These are phyloP conservation scores for Calocybe indica DNA, from an alignment of 768 basidiomycete species.

Conservation along the genomic window DNA sequence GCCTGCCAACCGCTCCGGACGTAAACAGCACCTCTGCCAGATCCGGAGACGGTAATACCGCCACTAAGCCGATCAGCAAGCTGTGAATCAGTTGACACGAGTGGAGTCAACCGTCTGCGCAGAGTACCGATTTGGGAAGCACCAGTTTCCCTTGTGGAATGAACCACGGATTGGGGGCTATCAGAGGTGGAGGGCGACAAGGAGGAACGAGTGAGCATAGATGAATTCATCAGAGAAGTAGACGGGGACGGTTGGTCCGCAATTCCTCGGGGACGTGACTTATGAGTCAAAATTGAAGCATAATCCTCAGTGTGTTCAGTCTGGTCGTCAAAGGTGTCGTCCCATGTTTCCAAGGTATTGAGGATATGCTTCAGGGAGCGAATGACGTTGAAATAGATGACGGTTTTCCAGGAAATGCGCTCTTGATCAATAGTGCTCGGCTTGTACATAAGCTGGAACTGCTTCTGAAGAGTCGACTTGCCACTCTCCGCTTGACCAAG, in stretches of 20 bases:
- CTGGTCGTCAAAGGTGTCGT: slow-evolving; percentile 52
- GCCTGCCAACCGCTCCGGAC: slow-evolving; percentile 83
- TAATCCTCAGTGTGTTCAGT: slow-evolving; percentile 23
- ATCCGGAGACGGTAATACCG: slow-evolving; percentile 65
- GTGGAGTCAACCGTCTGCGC: slow-evolving; percentile 51
- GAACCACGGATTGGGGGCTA: slow-evolving; percentile 18
- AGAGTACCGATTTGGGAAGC: slow-evolving; percentile 46
- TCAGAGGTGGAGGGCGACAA: slow-evolving; percentile 13
- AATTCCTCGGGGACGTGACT: slow-evolving; percentile 23
- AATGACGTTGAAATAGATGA: slow-evolving; percentile 74
- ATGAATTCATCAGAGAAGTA: slow-evolving; percentile 18
- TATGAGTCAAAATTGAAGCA: slow-evolving; percentile 18
- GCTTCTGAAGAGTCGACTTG: slow-evolving; percentile 73
- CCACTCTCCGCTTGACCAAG: slow-evolving; percentile 78
- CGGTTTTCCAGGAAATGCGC: slow-evolving; percentile 65
- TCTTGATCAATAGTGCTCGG: slow-evolving; percentile 66
- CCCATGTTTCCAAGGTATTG: slow-evolving; percentile 54
- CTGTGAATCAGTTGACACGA: slow-evolving; percentile 54
- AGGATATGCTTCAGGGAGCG: slow-evolving; percentile 68
- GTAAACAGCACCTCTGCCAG: slow-evolving; percentile 70
- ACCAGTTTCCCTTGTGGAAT: slow-evolving; percentile 18
- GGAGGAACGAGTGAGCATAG: slow-evolving; percentile 15
- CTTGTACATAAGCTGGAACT: slow-evolving; percentile 78
- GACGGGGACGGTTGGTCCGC: slow-evolving; percentile 34
- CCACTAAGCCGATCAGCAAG: slow-evolving; percentile 72